Conservation (phyloP, 1,284 basidiomycete genomes). For the Trametes pubescens region DNA sequence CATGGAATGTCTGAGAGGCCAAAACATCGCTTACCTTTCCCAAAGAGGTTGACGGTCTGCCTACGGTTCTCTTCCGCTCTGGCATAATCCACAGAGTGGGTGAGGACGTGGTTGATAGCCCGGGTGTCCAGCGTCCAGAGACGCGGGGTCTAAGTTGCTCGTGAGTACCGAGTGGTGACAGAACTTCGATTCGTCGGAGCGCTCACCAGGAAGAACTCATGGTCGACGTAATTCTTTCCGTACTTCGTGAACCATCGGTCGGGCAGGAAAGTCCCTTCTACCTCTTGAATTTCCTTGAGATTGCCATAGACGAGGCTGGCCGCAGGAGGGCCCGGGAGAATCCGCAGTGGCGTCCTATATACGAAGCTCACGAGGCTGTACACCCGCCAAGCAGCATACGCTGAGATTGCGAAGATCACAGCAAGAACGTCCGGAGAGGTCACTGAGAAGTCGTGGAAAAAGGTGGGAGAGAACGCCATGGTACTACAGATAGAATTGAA, state of each 20-base stretch:
- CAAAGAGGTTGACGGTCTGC: slow-evolving; percentile 38
- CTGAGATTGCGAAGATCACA: background rate
- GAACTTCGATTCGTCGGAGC: no score
- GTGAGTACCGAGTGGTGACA: no score
- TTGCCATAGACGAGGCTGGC: slow-evolving; percentile 63
- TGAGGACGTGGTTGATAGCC: slow-evolving; percentile 49
- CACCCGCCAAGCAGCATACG: slow-evolving; percentile 1
- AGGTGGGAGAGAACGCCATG: background rate
- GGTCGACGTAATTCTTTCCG: slow-evolving; percentile 58
- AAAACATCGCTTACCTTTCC: slow-evolving; percentile 37
- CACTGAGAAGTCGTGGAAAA: background rate
- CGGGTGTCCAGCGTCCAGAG: slow-evolving; percentile 51
- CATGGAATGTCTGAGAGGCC: no score
- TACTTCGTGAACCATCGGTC: slow-evolving; percentile 65
- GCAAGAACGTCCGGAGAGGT: background rate
- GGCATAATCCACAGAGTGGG: slow-evolving; percentile 43
- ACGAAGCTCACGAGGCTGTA: background rate
- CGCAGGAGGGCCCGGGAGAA: slow-evolving; percentile 52
- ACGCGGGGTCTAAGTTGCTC: slow-evolving; percentile 44
- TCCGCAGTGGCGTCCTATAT: slow-evolving; percentile 11
- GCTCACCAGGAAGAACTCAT: slow-evolving; percentile 54
- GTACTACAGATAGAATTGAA: background rate
- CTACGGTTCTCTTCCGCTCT: slow-evolving; percentile 39
- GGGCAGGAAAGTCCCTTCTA: slow-evolving; percentile 48
- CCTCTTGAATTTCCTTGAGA: slow-evolving; percentile 50